phyloP scores from a whole-genome alignment of 768 basidiomycete genomes.

The Podaxis carcinomalis region DNA sequence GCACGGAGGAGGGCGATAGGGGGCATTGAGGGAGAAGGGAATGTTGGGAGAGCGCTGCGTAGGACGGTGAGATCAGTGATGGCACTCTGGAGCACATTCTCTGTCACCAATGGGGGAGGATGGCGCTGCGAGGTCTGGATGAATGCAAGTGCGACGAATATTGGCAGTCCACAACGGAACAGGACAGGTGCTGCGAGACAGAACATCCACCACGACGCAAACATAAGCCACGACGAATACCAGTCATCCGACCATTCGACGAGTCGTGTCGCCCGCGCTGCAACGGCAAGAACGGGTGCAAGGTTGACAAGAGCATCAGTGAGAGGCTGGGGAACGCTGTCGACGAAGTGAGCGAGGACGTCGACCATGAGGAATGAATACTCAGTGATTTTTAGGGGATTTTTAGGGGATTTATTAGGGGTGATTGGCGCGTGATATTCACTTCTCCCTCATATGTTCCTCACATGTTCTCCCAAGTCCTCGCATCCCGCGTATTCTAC shows the following conservation, averaged over 20 bases:
- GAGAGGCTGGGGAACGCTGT: constrained; percentile 57
- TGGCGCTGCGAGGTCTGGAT: constrained; percentile 16
- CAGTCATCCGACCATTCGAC: constrained; percentile 54
- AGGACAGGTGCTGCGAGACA: constrained; percentile 55
- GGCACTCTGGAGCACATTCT: constrained; percentile 45
- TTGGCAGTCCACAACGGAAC: constrained; percentile 54
- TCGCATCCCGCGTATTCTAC: constrained; percentile 19
- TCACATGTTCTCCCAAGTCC: constrained; percentile 9
- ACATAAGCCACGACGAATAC: constrained; percentile 61
- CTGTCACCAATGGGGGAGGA: constrained; percentile 39
- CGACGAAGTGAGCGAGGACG: constrained; percentile 43
- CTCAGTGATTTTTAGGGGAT: not conserved
- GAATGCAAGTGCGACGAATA: constrained; percentile 31
- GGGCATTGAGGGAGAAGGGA: constrained; percentile 24
- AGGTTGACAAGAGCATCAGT: constrained; percentile 59
- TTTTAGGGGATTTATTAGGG: not conserved
- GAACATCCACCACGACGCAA: constrained; percentile 74
- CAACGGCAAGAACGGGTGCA: constrained; percentile 44
- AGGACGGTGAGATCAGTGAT: constrained; percentile 67
- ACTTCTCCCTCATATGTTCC: not conserved
- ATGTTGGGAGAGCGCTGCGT: constrained; percentile 41
- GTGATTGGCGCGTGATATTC: not conserved
- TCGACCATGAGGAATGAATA: not conserved
- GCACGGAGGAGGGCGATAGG: constrained; percentile 47
- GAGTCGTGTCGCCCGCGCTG: constrained; percentile 42